Base-by-base conservation (phyloP, 2,329 filamentous ascomycete species). In the Colletotrichum caudatum region DNA sequence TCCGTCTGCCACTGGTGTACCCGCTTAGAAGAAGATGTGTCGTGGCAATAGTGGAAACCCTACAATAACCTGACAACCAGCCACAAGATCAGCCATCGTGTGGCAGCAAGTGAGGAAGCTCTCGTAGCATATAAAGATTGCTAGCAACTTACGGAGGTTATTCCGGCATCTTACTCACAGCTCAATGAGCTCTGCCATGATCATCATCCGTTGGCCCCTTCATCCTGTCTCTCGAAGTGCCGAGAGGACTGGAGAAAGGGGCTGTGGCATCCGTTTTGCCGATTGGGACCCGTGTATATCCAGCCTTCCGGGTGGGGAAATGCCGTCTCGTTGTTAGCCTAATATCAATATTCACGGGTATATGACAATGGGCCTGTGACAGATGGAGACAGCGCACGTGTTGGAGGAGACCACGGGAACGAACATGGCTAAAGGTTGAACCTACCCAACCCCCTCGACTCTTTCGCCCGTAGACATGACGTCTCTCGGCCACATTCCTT, bases 1-100 rank as follows among this genome's bases (percentile, higher is more conserved):
- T 16, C 7, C 44, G 48, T 46, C 48, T 64, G 53, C 54, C 33
- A 29, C 59, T 41, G 33, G 16, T 12, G n/a, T 48, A 26, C 18
- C 23, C 26, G 37, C 41, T n/a, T n/a, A 46, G 39, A 37, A 29
- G 44, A 48, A 44, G 50, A 33, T 18, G 11, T 68, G 41, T 69
- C 54, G 53, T 68, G 53, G 58, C 53, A 62, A 29, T 41, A 29
- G 64, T 68, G 69, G 57, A 48, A 14, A 54, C 39, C 14, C 33
- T 41, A 51, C 4, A 62, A 33, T 61, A 54, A 44, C 20, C 1
- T 37, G 35, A 50, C 9, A 23, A 46, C 26, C 9, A 20, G 51
- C 62, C 51, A 63, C 39, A 18, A 29, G 33, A 39, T 29, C 65
- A 51, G n/a, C 26, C 50, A 33, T 35, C 65, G 8, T 57, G 65